Percentiles rank a stretch among this genome's conserved stretches.
These are phyloP conservation scores for Penicillium sp. DNA, from an alignment of 2,329 filamentous ascomycete genomes.

Conservation along the genomic window DNA sequence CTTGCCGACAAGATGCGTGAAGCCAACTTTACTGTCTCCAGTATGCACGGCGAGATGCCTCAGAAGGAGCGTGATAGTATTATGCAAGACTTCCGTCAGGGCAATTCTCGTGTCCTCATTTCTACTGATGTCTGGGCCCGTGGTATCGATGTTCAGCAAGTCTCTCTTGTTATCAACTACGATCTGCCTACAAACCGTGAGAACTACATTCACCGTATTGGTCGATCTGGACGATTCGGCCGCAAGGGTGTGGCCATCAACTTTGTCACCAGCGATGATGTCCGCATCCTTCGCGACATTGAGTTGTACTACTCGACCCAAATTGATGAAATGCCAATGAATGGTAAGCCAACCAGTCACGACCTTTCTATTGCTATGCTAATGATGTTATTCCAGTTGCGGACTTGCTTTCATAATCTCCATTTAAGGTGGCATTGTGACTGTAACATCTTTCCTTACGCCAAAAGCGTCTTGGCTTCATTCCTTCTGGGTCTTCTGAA, in stretches of 20 bases:
- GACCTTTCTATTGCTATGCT: not conserved
- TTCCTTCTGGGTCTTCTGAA: not conserved
- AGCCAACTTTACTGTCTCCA: constrained; percentile 98
- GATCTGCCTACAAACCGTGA: constrained; percentile 97
- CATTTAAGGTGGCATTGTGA: not conserved
- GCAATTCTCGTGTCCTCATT: constrained; percentile 96
- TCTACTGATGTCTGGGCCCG: constrained; percentile 96
- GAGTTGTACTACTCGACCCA: constrained; percentile 99
- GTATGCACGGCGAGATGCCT: constrained; percentile 99
- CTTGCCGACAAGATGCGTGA: constrained; percentile 98
- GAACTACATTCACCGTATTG: constrained; percentile 99
- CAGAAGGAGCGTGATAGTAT: constrained; percentile 96
- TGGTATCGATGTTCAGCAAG: constrained; percentile 99
- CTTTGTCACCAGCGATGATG: constrained; percentile 98
- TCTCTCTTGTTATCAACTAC: constrained; percentile 99
- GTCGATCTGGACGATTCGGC: constrained; percentile 98
- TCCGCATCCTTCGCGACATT: constrained; percentile 99
- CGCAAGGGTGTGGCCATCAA: constrained; percentile 99
- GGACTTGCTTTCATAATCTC: constrained; percentile 35
- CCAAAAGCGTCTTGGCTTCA: constrained; percentile 6
- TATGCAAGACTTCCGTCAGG: constrained; percentile 99
- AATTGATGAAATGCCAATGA: constrained; percentile 99
- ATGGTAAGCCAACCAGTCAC: constrained; percentile 57
- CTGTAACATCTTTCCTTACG: constrained; percentile 4
- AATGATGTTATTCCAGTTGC: constrained; percentile 23